Percentiles rank a stretch among this genome's conserved stretches.
Conservation (phyloP, 371 early-diverging fungal species). For the Mucor ambiguus region DNA sequence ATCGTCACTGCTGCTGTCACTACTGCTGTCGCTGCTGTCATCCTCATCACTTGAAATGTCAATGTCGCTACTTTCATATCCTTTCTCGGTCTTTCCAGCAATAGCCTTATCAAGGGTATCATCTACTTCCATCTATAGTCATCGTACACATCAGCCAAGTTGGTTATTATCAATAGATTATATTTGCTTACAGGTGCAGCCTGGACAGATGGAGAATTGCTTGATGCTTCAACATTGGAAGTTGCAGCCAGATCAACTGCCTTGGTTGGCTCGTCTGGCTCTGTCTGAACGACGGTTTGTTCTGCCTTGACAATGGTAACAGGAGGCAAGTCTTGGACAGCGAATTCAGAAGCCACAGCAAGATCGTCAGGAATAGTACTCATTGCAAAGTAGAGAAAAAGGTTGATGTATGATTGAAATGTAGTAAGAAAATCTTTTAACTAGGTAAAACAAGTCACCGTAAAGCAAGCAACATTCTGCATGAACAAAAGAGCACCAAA, state of each 20-base stretch:
- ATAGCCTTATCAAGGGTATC: conserved; percentile 37
- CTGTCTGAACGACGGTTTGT: no score
- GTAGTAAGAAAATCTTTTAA: not conserved
- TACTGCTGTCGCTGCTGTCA: conserved; percentile 11
- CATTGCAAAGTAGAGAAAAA: not conserved
- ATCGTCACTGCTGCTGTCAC: conserved; percentile 16
- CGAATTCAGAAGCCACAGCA: conserved; percentile 11
- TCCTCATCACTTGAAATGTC: conserved; percentile 34
- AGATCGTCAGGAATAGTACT: conserved; percentile 14
- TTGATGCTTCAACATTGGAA: not conserved
- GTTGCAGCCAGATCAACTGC: not conserved
- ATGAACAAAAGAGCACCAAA: no score
- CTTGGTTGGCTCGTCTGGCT: not conserved
- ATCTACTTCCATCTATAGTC: conserved; percentile 4
- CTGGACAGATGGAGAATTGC: not conserved
- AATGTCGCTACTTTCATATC: conserved; percentile 40
- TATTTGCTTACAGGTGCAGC: not conserved
- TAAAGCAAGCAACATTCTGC: not conserved
- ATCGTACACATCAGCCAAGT: not conserved
- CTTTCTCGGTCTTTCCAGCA: conserved; percentile 22
- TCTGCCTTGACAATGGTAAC: not conserved
- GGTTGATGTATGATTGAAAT: not conserved
- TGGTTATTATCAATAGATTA: not conserved
- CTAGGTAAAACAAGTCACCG: conserved; percentile 15
- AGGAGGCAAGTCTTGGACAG: conserved; percentile 6